Evolutionary conservation across 495 filamentous ascomycete species (phyloP).

Genomic region (Parathielavia hyrcaniae): DNA sequence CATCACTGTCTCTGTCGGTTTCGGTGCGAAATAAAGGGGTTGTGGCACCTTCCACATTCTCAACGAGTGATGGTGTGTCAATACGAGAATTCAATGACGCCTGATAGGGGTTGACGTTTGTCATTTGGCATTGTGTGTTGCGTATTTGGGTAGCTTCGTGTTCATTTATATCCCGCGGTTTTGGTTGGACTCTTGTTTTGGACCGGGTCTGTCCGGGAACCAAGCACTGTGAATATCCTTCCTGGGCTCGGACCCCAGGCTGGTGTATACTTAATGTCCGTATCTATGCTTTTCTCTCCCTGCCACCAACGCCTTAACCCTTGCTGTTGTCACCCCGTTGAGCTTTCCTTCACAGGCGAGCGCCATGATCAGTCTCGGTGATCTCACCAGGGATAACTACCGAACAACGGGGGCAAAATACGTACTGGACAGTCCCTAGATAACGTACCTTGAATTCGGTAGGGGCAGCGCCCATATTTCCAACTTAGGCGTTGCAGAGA

Average conservation of each 20-base stretch:
- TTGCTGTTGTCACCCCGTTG: too few species aligned
- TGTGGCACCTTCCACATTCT: conserved; percentile 10
- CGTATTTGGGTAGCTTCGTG: conserved; percentile 7
- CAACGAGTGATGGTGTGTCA: conserved; percentile 22
- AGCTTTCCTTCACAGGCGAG: too few species aligned
- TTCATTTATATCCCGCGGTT: conserved; percentile 6
- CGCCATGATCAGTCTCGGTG: too few species aligned
- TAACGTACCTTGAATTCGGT: too few species aligned
- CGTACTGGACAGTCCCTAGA: too few species aligned
- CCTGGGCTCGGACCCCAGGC: neutral
- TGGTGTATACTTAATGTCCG: conserved; percentile 1
- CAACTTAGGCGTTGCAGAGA: too few species aligned
- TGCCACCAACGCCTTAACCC: neutral
- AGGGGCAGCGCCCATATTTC: too few species aligned
- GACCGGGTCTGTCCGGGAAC: neutral
- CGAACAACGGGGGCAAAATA: too few species aligned
- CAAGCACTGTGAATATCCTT: neutral
- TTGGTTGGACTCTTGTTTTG: conserved; percentile 2
- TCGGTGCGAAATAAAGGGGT: conserved; percentile 14
- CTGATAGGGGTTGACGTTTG: conserved; percentile 21
- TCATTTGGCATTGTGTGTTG: conserved; percentile 8
- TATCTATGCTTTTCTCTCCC: neutral
- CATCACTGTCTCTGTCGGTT: conserved; percentile 28
- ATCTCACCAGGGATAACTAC: neutral
- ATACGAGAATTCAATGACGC: conserved; percentile 11